These are phyloP conservation scores for Starmerella riodocensis DNA, from an alignment of 805 yeast species.

Conservation along the genomic window DNA sequence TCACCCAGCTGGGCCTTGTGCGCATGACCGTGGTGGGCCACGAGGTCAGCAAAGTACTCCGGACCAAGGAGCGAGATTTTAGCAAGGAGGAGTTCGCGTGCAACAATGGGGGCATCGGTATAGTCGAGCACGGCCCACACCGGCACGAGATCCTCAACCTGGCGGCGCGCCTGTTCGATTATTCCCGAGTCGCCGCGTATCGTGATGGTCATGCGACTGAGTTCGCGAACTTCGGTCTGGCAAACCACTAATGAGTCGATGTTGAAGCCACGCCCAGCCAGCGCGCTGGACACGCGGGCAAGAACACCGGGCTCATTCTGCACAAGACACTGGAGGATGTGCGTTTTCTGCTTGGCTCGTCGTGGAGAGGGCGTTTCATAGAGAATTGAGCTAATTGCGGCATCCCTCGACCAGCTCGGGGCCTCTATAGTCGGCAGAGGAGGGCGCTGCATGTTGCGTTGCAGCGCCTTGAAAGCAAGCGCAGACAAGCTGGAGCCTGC, in stretches of 20 bases:
- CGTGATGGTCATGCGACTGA: conserved; percentile 93
- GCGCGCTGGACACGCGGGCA: conserved; percentile 81
- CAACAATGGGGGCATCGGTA: conserved; percentile 75
- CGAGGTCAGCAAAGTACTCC: conserved; percentile 92
- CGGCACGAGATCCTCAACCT: conserved; percentile 93
- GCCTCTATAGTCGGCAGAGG: conserved; percentile 86
- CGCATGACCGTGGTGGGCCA: conserved; percentile 59
- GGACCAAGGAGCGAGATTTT: conserved; percentile 90
- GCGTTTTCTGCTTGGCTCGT: conserved; percentile 57
- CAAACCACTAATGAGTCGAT: conserved; percentile 95
- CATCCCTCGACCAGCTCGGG: conserved; percentile 90
- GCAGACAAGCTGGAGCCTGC: conserved; percentile 61
- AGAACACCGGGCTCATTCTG: conserved; percentile 98
- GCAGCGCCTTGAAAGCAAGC: conserved; percentile 82
- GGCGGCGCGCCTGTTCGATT: conserved; percentile 95
- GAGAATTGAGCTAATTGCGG: conserved; percentile 89
- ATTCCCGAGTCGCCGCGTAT: conserved; percentile 90
- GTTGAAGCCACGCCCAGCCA: conserved; percentile 97
- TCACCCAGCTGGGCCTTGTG: conserved; percentile 29
- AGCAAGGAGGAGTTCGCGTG: conserved; percentile 81
- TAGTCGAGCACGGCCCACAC: conserved; percentile 96
- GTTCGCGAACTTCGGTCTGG: conserved; percentile 87
- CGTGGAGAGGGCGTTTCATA: conserved; percentile 69
- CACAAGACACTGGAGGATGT: conserved; percentile 89
- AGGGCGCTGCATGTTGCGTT: conserved; percentile 75